phyloP scores from a whole-genome alignment of 768 basidiomycete genomes.

The Pulveroboletus sp. region DNA sequence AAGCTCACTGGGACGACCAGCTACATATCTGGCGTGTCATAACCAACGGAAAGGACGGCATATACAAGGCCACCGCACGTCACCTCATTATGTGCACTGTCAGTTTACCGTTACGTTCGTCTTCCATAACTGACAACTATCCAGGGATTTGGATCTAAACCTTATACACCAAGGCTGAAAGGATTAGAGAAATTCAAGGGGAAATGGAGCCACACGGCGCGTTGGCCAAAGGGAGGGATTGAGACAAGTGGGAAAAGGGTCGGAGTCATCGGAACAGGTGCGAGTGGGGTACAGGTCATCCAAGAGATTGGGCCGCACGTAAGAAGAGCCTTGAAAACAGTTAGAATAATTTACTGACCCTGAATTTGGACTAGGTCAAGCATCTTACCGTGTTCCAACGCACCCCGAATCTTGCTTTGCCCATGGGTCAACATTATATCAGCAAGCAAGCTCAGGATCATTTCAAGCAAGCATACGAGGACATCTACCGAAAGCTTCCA shows the following conservation, averaged over 20 bases:
- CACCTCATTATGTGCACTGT: slow-evolving; percentile 14
- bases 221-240: slow-evolving; percentile 16
- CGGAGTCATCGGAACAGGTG: slow-evolving; percentile 15
- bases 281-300: slow-evolving; percentile 12
- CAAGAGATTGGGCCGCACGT: slow-evolving; percentile 15
- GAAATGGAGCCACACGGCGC: slow-evolving; percentile 5
- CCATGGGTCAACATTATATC: slow-evolving; percentile 10
- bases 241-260: slow-evolving; percentile 9
- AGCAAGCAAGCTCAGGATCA: slow-evolving; percentile 9
- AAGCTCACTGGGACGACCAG: slow-evolving; percentile 10
- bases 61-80: slow-evolving; percentile 8
- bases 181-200: slow-evolving; percentile 11
- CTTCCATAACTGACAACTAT: neutral
- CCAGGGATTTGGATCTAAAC: slow-evolving; percentile 10
- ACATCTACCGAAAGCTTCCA: slow-evolving; percentile 1
- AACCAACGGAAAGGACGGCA: slow-evolving; percentile 4
- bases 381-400: slow-evolving; percentile 13
- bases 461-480: slow-evolving; percentile 9
- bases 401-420: slow-evolving; percentile 11
- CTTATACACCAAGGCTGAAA: slow-evolving; percentile 9
- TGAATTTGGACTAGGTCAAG: neutral
- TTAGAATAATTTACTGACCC: neutral
- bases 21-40: slow-evolving; percentile 6
- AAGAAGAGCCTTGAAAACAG: neutral
- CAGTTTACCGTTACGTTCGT: neutral